Evolutionary conservation across 768 basidiomycete genomes (phyloP), one percentile per base, ranked within the genome.

Genomic region (Boletus speciosus): DNA sequence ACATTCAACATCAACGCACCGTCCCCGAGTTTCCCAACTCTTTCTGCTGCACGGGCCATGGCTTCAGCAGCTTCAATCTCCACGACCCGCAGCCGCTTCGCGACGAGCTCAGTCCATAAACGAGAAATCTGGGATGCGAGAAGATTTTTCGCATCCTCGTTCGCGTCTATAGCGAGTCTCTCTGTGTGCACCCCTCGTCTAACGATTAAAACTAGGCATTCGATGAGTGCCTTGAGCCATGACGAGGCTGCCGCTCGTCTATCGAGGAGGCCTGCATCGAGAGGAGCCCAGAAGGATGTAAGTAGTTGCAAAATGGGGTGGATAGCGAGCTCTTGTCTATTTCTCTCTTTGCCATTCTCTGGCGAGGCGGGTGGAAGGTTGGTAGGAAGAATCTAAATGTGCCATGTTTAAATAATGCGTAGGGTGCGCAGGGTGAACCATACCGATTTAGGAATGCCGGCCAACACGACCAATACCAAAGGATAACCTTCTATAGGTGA

Each of bases 401-500:
- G 5, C 34, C n/a, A 15, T 8, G 41, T 49, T 51, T 29, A 62
- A 35, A 42, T 16, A 2, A 19, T 35, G n/a, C 25, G 6, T n/a
- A 47, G 37, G 48, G 9, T 45, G 52, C 49, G 3, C 7, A 47
- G 29, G 49, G 29, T 15, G 46, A 21, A 37, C 63, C 83, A 47
- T 70, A 91, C 88, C 39, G 77, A 74, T 12, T 77, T 67, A 1
- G 93, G 89, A 12, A 98, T 80, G 0, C 91, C 93, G 2, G 92
- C 89, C 14, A 98, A 66, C 25, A 94, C 77, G 25, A 97, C 76
- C 16, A 97, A 73, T 27, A 96, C 77, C 2, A 85, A 78, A 0
- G 92, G 93, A 67, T 97, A 98, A 3, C 88, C 89, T 58, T 88
- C 79, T 1, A 82, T 66, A 0, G 93, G 87, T 5, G 86, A 82